Evolutionary conservation across 2,329 filamentous ascomycete species (phyloP), one percentile per base, ranked within the genome.

Genomic region (Cordyceps farinosa): DNA sequence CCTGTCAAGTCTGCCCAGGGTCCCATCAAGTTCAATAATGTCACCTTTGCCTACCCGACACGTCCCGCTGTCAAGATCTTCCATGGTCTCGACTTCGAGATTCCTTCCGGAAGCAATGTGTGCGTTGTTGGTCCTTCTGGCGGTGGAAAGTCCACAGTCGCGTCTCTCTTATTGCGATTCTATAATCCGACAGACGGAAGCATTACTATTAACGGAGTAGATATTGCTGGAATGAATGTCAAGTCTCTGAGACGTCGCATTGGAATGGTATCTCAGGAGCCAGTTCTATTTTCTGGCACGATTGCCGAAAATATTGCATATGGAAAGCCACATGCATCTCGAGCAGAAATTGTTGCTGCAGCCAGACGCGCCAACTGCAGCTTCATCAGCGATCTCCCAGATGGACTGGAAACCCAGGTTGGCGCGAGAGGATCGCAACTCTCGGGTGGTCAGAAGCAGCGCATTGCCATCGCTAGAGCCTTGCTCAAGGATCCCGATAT

Each of bases 401-500:
- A 98, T 64, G 95, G 95, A 5, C 84, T 99, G 7, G 94, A 99
- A 72, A 99, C 95, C 0, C 90, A 90, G 67, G 95, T 97, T 36
- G 96, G 96, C 61, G 90, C 94, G 17, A 86, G 95, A 67, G 95
- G 95, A 40, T 93, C 94, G 1, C 94, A 98, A 76, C 84, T 99
- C 0, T 97, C 92, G 9, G 95, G 95, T 58, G 95, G 95, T 0
- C 95, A 99, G 77, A 98, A 98, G 78, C 95, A 99, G 76, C 89
- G 95, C 67, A 98, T 99, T 70, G 95, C 95, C 44, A 99, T 99
- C 74, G 95, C 95, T 5, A 87, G 96, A 61, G 95, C 95, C 13
- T 83, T 99, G 34, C 87, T 99, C 69, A 98, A 98, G 77, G 87
- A 97, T 66, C 96, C 96, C 0, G 95, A 99, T 77, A 98, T 99